These are phyloP conservation scores for Dioscorea dumetorum DNA, from an alignment of 106 monocot species.

Conservation along the genomic window DNA sequence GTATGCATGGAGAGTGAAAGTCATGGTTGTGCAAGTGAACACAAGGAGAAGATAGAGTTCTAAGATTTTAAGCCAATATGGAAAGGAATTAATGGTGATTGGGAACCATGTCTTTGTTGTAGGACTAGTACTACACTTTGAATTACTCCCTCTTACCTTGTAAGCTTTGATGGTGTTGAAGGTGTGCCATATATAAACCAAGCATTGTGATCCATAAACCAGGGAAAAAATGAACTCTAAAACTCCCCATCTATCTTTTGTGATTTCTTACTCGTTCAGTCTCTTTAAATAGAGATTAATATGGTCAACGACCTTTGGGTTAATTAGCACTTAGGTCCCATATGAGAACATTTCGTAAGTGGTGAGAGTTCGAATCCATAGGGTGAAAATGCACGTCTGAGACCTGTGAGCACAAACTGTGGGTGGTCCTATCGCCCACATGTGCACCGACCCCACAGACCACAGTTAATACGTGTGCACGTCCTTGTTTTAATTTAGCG, in stretches of 20 bases:
- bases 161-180: constrained; percentile 39
- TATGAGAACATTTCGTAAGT: too few relatives aligned
- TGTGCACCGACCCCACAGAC: too few relatives aligned
- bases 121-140: constrained; percentile 8
- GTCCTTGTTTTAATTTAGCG: too few relatives aligned
- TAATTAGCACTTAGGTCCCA: too few relatives aligned
- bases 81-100: constrained; percentile 1
- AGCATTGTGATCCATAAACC: constrained; percentile 55
- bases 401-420: too few relatives aligned
- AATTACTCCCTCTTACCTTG: constrained; percentile 17
- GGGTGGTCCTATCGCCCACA: too few relatives aligned
- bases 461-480: too few relatives aligned
- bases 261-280: neutral
- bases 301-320: too few relatives aligned
- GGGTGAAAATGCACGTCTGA: too few relatives aligned
- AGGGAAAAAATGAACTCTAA: constrained; percentile 52
- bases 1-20: constrained; percentile 25
- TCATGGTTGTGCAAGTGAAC: constrained; percentile 30
- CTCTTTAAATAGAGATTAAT: too few relatives aligned
- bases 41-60: constrained; percentile 52
- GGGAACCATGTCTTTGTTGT: constrained; percentile 52
- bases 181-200: constrained; percentile 75
- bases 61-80: constrained; percentile 16
- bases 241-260: constrained; percentile 51
- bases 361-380: too few relatives aligned